Conservation (phyloP, 1,284 basidiomycete genomes). For the Trametes sp. region DNA sequence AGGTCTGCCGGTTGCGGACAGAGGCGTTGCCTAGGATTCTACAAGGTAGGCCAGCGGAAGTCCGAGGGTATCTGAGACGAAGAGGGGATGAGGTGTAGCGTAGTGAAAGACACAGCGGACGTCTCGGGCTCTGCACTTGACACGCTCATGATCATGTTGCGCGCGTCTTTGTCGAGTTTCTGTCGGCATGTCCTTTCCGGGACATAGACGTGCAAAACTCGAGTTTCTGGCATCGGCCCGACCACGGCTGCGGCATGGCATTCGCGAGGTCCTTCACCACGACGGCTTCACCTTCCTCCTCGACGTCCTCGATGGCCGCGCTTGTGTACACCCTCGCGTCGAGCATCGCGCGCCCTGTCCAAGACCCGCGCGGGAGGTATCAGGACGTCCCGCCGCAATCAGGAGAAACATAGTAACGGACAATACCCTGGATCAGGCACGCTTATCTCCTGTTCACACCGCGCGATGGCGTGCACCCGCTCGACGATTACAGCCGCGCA, state of each 20-base stretch:
- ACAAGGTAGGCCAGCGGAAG: constrained; percentile 1
- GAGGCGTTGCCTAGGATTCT: background rate
- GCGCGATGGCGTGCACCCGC: constrained; percentile 13
- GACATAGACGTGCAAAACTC: background rate
- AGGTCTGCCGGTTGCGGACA: background rate
- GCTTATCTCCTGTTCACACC: constrained; percentile 32
- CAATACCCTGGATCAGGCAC: constrained; percentile 29
- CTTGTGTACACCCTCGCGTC: background rate
- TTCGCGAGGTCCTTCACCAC: background rate
- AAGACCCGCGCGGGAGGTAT: constrained; percentile 7
- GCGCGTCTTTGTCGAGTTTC: background rate
- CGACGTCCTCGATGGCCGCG: background rate
- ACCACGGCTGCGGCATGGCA: background rate
- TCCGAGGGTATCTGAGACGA: constrained; percentile 15
- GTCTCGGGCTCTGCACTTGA: background rate
- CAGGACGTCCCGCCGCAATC: constrained; percentile 11
- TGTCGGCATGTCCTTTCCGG: background rate
- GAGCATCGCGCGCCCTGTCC: constrained; percentile 1
- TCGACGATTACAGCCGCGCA: constrained; percentile 1
- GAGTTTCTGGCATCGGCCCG: background rate
- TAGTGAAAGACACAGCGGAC: background rate
- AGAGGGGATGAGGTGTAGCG: constrained; percentile 6
- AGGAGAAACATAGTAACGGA: constrained; percentile 19
- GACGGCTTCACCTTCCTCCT: constrained; percentile 8
- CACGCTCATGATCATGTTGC: background rate